Evolutionary conservation across 192 early-diverging fungal genomes (phyloP), one percentile per base, ranked within the genome.

Genomic region (Entophlyctis luteolus): DNA sequence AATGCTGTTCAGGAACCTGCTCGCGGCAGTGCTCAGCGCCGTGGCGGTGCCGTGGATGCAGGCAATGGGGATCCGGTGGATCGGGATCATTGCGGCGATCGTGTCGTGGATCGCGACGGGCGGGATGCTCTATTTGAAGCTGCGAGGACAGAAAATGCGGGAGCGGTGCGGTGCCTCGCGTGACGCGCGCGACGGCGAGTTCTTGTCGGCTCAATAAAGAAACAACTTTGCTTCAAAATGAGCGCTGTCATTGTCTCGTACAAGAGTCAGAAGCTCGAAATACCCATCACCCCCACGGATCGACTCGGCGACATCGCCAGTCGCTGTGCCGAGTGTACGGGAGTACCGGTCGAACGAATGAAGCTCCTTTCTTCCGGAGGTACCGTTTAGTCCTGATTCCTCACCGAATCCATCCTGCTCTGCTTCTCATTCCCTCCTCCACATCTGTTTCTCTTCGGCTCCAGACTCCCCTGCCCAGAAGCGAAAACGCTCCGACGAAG

Each of bases 231-330:
- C n/a, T n/a, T n/a, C n/a, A 53, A 22, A 28, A 22, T 53, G 50
- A 53, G 68, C 62, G n/a, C 72, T 31, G 69, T 75, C 47, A 63
- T 52, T 20, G 72, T 77, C 0, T 59, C n/a, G 29, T 71, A 55
- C 49, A 71, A 74, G 32, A 72, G 75, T 18, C 8, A 50, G 3
- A 58, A 58, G 20, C 59, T 75, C 59, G 71, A 73, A 23, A 57
- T 77, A 46, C 46, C 58, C 28, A 65, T 77, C 67, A 18, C 8
- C 5, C 39, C 42, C 20, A 47, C 22, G 1, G 71, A 78, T 22
- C 89, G 85, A 6, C 83, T 96, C 5, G 84, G 81, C 6, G 83
- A 90, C 42, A 73, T 96, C 62, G 84, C 91, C 48, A 84, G 89
- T 42, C 82, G 85, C 48, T 88, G 89, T 59, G 86, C 88, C 54